phyloP scores from a whole-genome alignment of 495 filamentous ascomycete genomes.

The Tuber indicum region DNA sequence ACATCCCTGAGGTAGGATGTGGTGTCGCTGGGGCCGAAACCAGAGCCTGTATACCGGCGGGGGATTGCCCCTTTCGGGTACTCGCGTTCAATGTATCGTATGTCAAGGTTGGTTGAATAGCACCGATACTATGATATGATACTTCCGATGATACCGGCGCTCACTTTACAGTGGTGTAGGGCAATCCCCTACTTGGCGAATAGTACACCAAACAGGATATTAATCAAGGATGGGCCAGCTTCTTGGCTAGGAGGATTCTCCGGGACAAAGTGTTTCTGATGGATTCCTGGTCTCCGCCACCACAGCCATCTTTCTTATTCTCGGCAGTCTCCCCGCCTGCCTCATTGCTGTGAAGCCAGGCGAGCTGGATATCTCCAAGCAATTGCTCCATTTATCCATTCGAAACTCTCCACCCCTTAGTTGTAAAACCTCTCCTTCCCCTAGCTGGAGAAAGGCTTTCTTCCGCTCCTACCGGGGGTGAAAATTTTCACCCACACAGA shows the following conservation, averaged over 20 bases:
- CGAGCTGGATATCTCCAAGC: too few species aligned
- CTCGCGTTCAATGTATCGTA: constrained; percentile 65
- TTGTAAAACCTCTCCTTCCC: too few species aligned
- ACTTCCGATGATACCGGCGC: constrained; percentile 42
- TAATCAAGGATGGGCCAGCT: constrained; percentile 52
- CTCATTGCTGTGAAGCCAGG: too few species aligned
- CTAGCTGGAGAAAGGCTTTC: too few species aligned
- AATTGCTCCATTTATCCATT: too few species aligned
- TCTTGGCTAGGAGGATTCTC: constrained; percentile 60
- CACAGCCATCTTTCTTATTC: too few species aligned
- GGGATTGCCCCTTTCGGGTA: constrained; percentile 60
- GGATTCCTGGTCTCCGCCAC: too few species aligned
- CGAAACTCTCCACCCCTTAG: too few species aligned
- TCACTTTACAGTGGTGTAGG: constrained; percentile 63
- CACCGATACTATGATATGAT: constrained; percentile 41
- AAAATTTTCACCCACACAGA: too few species aligned
- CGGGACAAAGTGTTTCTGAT: constrained; percentile 47
- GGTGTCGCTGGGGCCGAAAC: constrained; percentile 65
- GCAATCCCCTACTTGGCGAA: constrained; percentile 59
- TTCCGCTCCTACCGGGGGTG: too few species aligned
- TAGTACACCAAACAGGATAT: constrained; percentile 54
- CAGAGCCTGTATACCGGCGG: constrained; percentile 57
- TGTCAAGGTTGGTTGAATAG: constrained; percentile 56
- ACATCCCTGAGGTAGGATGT: constrained; percentile 45
- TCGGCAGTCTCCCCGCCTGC: too few species aligned